A percentile compares a stretch with the other conserved stretches of the same genome.
Conservation (phyloP, 2,329 filamentous ascomycete species). For the Endoconidiophora polonica region DNA sequence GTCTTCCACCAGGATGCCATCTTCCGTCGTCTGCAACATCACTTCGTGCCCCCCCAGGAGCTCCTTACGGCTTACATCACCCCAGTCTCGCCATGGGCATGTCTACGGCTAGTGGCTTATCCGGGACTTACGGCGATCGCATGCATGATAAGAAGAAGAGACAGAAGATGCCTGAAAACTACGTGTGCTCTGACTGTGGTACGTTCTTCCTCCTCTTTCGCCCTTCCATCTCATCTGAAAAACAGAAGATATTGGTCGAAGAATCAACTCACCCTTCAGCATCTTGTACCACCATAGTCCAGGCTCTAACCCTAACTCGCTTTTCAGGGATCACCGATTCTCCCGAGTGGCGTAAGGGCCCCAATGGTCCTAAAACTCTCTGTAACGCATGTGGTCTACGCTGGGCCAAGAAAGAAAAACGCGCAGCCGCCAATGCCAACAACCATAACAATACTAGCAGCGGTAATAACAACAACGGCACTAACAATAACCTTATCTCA, state of each 20-base stretch:
- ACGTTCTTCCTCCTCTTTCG: conserved; percentile 19
- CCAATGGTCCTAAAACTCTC: conserved; percentile 79
- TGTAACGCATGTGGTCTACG: conserved; percentile 83
- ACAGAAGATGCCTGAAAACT: conserved; percentile 79
- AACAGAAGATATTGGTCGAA: too few relatives aligned
- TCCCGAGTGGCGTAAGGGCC: conserved; percentile 91
- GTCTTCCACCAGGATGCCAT: too few relatives aligned
- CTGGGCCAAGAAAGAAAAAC: conserved; percentile 73
- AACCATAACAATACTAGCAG: too few relatives aligned
- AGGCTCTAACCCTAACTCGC: conserved; percentile 5
- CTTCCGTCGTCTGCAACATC: too few relatives aligned
- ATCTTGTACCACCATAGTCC: background rate
- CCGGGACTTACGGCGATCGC: conserved; percentile 25
- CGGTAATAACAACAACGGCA: background rate
- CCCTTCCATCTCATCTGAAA: background rate
- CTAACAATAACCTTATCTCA: too few relatives aligned
- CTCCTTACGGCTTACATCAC: too few relatives aligned
- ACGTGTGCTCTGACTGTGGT: conserved; percentile 90
- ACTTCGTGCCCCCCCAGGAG: too few relatives aligned
- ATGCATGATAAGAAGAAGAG: conserved; percentile 66
- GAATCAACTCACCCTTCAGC: background rate
- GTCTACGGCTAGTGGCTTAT: background rate
- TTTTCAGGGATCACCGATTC: conserved; percentile 60
- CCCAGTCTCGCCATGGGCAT: too few relatives aligned
- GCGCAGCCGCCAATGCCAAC: conserved; percentile 21